Evolutionary conservation across 306 rosid species (phyloP).

Genomic region (Corylus heterophylla): DNA sequence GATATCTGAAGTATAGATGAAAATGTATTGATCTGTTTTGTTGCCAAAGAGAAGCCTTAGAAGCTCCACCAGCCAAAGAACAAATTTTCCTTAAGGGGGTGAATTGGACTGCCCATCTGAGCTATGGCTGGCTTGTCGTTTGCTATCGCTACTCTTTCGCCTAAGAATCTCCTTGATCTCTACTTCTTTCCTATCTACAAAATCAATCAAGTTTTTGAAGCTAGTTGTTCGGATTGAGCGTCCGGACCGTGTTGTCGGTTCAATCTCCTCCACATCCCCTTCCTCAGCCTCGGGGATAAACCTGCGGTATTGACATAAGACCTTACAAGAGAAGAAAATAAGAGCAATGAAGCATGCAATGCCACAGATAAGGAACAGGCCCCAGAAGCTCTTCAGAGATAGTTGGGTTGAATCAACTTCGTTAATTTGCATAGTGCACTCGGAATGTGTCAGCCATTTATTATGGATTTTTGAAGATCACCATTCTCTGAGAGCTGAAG

Average conservation of each 20-base stretch:
- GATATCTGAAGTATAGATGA: not conserved
- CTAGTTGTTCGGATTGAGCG: conserved; percentile 37
- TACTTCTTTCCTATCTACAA: conserved; percentile 68
- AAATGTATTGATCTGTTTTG: not conserved
- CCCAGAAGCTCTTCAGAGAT: conserved; percentile 83
- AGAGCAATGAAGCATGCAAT: conserved; percentile 55
- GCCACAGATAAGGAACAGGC: conserved; percentile 69
- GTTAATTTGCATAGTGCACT: conserved; percentile 37
- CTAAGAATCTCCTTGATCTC: conserved; percentile 58
- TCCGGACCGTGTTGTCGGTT: conserved; percentile 26
- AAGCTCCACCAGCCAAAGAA: conserved; percentile 17
- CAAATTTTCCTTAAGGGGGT: conserved; percentile 22
- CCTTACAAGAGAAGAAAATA: conserved; percentile 45
- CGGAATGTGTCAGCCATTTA: conserved; percentile 59
- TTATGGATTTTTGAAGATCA: conserved; percentile 69
- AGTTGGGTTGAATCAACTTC: conserved; percentile 44
- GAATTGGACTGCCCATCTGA: conserved; percentile 28
- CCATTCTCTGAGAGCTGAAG: conserved; percentile 91
- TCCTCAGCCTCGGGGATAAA: conserved; percentile 44
- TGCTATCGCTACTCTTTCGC: conserved; percentile 44
- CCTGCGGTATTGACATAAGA: conserved; percentile 50
- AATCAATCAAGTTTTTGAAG: conserved; percentile 47
- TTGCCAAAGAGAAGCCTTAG: conserved; percentile 20
- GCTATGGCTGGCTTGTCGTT: conserved; percentile 37
- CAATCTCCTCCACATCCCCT: conserved; percentile 34